A percentile compares a stretch with the other conserved stretches of the same genome.
phyloP scores from a whole-genome alignment of 441 rosid species.

The Populus hybrid region DNA sequence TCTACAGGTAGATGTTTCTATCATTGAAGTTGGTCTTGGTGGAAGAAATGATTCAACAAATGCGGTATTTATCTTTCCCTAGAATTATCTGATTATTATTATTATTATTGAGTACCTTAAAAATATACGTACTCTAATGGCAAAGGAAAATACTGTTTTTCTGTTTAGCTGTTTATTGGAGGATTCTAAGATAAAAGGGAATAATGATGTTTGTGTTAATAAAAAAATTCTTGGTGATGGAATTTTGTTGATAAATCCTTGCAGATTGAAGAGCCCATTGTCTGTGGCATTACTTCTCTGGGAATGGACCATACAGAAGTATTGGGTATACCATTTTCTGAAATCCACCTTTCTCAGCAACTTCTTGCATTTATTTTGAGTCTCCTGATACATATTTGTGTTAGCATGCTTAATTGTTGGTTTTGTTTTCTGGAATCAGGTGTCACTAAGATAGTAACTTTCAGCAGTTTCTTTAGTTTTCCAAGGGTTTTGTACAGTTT shows the following conservation, averaged over 20 bases:
- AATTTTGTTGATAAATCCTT: slow-evolving; percentile 13
- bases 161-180: neutral
- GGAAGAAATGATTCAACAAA: slow-evolving; percentile 76
- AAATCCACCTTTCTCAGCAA: slow-evolving; percentile 3
- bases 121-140: neutral
- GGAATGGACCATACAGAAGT: slow-evolving; percentile 86
- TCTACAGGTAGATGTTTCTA: slow-evolving; percentile 76
- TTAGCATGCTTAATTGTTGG: neutral
- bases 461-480: neutral
- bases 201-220: neutral
- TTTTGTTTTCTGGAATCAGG: slow-evolving; percentile 1
- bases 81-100: neutral
- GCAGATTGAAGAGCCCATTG: slow-evolving; percentile 78
- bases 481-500: neutral
- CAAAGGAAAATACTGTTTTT: neutral
- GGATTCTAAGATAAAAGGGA: neutral
- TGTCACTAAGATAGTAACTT: neutral
- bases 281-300: slow-evolving; percentile 80
- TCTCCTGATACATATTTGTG: neutral
- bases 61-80: slow-evolving; percentile 52
- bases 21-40: slow-evolving; percentile 92
- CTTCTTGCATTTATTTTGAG: slow-evolving; percentile 1
- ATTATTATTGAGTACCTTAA: neutral
- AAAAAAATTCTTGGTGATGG: slow-evolving; percentile 4
- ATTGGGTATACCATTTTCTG: slow-evolving; percentile 46